Base-by-base conservation (phyloP, 2,329 filamentous ascomycete species). In the Trichoderma oligosporum region DNA sequence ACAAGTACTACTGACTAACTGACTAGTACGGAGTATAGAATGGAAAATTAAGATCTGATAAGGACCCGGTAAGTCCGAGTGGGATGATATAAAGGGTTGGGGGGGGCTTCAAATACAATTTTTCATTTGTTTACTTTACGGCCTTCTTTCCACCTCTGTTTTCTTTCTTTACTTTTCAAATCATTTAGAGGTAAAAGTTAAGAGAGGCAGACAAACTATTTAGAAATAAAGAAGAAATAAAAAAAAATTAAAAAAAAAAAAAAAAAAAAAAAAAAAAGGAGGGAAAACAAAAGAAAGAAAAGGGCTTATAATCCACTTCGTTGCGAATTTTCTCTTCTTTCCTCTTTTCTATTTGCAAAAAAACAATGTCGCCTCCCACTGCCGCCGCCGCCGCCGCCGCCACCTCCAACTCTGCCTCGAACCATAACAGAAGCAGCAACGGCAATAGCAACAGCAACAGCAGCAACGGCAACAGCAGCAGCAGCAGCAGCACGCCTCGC, bases 401-500 rank as follows among this genome's bases (percentile, higher is more conserved):
- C n/a, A n/a, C n/a, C n/a, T n/a, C n/a, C n/a, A n/a, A n/a, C n/a
- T n/a, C n/a, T n/a, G n/a, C n/a, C n/a, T n/a, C n/a, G n/a, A n/a
- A n/a, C n/a, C n/a, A n/a, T n/a, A n/a, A n/a, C n/a, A n/a, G n/a
- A n/a, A n/a, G n/a, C n/a, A n/a, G n/a, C n/a, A n/a, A n/a, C n/a
- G n/a, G n/a, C 35, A 18, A 39, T 14, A 18, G 6, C 35, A 46
- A 57, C 63, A 45, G 57, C 48, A 25, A 24, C 42, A 7, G 16
- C 35, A 18, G n/a, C 35, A 36, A 6, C 24, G 49, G 57, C 64
- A 47, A 54, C 49, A 38, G 35, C 61, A 47, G 56, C 46, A 55
- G 48, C 60, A 56, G 58, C 52, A 24, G 24, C 47, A 11, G 14
- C 31, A 41, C 54, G 20, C 67, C 63, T 38, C 70, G 63, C 61